These are phyloP conservation scores for Dissoconium aciculare DNA, from an alignment of 2,329 filamentous ascomycete genomes.

Conservation along the genomic window DNA sequence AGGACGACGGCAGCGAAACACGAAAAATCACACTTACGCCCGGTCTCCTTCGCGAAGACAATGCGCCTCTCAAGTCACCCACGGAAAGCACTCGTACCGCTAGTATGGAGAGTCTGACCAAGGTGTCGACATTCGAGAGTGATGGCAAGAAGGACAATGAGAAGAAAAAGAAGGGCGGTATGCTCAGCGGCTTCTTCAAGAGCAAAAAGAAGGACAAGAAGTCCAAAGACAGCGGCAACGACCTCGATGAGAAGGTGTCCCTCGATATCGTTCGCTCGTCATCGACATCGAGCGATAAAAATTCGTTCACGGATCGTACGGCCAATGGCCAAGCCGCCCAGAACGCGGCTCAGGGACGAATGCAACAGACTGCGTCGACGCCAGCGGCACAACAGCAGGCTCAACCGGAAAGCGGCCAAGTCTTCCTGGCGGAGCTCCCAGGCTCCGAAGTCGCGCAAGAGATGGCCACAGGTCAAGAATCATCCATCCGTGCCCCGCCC, in stretches of 20 bases:
- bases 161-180: conserved; percentile 59
- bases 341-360: too few species aligned
- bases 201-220: conserved; percentile 52
- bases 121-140: conserved; percentile 49
- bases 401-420: conserved; percentile 7
- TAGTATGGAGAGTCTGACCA: conserved; percentile 66
- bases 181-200: conserved; percentile 56
- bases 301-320: background rate
- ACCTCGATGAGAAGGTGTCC: conserved; percentile 21
- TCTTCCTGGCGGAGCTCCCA: conserved; percentile 25
- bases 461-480: conserved; percentile 31
- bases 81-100: conserved; percentile 36
- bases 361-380: too few species aligned
- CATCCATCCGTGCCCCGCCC: conserved; percentile 14
- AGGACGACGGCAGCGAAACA: conserved; percentile 85
- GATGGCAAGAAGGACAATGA: conserved; percentile 65
- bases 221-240: conserved; percentile 30
- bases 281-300: conserved; percentile 1
- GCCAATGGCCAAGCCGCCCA: conserved; percentile 14
- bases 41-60: conserved; percentile 75
- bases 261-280: conserved; percentile 8
- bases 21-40: conserved; percentile 96
- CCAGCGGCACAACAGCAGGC: conserved; percentile 1
- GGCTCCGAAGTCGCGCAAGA: conserved; percentile 25
- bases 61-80: conserved; percentile 21